phyloP scores from a whole-genome alignment of 2,329 filamentous ascomycete genomes.

The Onygenales sp. region DNA sequence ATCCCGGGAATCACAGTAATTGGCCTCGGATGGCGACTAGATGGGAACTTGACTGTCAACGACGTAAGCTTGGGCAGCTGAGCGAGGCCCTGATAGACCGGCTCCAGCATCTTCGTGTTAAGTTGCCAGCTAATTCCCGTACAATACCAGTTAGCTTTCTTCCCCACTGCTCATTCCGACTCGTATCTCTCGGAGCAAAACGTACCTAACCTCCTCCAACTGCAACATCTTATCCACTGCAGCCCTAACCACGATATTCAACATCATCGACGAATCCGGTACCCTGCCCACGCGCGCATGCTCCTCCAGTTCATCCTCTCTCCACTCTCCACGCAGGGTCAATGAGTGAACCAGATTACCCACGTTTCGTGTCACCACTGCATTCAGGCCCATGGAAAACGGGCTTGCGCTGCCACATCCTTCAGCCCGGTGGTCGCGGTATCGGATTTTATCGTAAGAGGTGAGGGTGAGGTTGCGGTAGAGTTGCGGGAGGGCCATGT shows the following conservation, averaged over 20 bases:
- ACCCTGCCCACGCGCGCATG: slow-evolving; percentile 48
- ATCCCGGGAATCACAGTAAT: slow-evolving; percentile 48
- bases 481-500: slow-evolving; percentile 54
- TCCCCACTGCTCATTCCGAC: not conserved
- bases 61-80: slow-evolving; percentile 41
- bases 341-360: slow-evolving; percentile 45
- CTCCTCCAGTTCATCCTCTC: slow-evolving; percentile 48
- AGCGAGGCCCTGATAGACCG: slow-evolving; percentile 48
- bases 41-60: slow-evolving; percentile 48
- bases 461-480: slow-evolving; percentile 48
- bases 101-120: slow-evolving; percentile 50
- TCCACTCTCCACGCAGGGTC: slow-evolving; percentile 47
- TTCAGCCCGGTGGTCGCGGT: slow-evolving; percentile 47
- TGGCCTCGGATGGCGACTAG: slow-evolving; percentile 47
- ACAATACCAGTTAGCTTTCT: not conserved
- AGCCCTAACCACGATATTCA: slow-evolving; percentile 51
- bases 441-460: slow-evolving; percentile 51
- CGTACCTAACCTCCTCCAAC: slow-evolving; percentile 44
- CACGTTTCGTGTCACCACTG: slow-evolving; percentile 48
- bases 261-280: slow-evolving; percentile 55
- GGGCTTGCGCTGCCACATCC: slow-evolving; percentile 54
- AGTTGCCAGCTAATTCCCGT: slow-evolving; percentile 44
- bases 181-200: not conserved
- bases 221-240: slow-evolving; percentile 50
- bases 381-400: slow-evolving; percentile 54